Evolutionary conservation across 1,139 yeast genomes (phyloP), one percentile per base, ranked within the genome.

Genomic region (Pichia sp.): DNA sequence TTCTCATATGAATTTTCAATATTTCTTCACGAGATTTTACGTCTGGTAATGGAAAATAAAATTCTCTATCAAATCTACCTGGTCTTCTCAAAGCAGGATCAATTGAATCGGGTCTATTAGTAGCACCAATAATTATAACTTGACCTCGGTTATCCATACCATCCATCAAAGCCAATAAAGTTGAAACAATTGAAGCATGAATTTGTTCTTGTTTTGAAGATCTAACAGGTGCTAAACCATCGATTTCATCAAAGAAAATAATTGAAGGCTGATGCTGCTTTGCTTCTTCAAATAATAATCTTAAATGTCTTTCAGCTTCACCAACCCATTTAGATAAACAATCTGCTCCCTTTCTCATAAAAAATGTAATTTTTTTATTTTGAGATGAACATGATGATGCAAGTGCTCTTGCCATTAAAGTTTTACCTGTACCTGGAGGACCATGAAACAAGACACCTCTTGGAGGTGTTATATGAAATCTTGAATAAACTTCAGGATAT

Each of bases 391-490:
- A 91, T 60, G 96, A 87, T 0, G 98, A 93, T 1, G 99, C 99
- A 50, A 95, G 73, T 0, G 99, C 99, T 57, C 99, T 75, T 0
- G 99, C 99, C 96, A 95, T 90, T 50, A 95, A 76, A 0, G 99
- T 95, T 67, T 95, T 95, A 75, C 99, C 99, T 0, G 99, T 95
- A 60, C 99, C 99, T 1, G 99, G 99, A 5, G 99, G 99, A 43
- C 99, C 99, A 70, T 95, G 99, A 71, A 95, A 95, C 52, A 95
- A 71, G 1, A 95, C 99, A 57, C 99, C 99, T 60, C 99, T 76
- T 18, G 99, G 99, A 3, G 99, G 99, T 0, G 96, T 89, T 38
- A 93, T 90, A 51, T 83, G 84, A 66, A 95, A 95, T 64, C 84
- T 83, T 61, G 89, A 89, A 65, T 91, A 95, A 22, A 95, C 78